Evolutionary conservation across 73 alveolate species (phyloP).

Genomic region (Paramecium primaurelia): DNA sequence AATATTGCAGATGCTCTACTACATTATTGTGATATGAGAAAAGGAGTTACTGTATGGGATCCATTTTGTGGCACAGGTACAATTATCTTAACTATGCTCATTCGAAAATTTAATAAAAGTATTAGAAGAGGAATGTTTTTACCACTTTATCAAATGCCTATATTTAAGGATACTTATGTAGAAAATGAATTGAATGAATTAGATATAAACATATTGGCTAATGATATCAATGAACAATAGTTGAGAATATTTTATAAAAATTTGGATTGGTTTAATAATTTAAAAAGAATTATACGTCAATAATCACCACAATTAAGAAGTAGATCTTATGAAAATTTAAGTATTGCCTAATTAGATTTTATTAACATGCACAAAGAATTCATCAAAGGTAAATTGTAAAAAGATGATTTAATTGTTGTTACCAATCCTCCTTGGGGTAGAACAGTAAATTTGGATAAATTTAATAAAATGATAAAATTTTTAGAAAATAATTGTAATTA

Average conservation of each 20-base stretch:
- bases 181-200: not conserved
- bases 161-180: not conserved
- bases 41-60: conserved; percentile 10
- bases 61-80: conserved; percentile 45
- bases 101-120: not conserved
- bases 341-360: not conserved
- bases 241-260: not conserved
- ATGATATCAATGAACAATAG: not conserved
- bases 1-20: conserved; percentile 26
- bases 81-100: not conserved
- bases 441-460: not conserved
- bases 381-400: not conserved
- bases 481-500: not conserved
- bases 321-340: not conserved
- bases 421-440: conserved; percentile 8
- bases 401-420: not conserved
- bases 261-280: not conserved
- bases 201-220: not conserved
- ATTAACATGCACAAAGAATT: not conserved
- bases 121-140: not conserved
- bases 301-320: conserved; percentile 11
- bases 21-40: not conserved
- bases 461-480: not conserved
- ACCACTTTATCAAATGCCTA: not conserved
- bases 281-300: not conserved